Conservation (phyloP, 1,139 yeast genomes). For the Eremothecium cymbalariae region DNA sequence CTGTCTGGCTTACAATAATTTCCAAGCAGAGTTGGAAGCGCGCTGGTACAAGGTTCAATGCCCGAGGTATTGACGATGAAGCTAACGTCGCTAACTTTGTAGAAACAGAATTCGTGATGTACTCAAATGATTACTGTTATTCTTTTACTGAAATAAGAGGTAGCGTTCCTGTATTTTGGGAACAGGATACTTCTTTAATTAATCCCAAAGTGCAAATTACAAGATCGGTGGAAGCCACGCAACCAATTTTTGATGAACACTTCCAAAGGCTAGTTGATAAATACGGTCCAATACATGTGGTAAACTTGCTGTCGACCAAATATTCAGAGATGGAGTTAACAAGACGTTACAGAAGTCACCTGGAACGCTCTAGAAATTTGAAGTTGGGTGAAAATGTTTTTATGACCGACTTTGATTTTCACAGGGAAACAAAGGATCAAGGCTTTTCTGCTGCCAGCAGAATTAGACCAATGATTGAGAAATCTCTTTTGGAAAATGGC, state of each 20-base stretch:
- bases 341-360: constrained; percentile 54
- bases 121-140: constrained; percentile 49
- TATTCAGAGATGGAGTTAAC: constrained; percentile 70
- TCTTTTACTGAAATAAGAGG: constrained; percentile 88
- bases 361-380: constrained; percentile 28
- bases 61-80: constrained; percentile 92
- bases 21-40: constrained; percentile 93
- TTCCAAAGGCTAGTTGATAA: constrained; percentile 59
- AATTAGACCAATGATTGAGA: constrained; percentile 55
- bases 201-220: constrained; percentile 83
- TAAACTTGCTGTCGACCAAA: constrained; percentile 74
- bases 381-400: constrained; percentile 42
- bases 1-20: constrained; percentile 65
- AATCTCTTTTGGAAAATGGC: constrained; percentile 68
- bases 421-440: constrained; percentile 79
- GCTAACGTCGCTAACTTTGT: constrained; percentile 95
- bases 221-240: constrained; percentile 84
- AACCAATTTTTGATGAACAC: constrained; percentile 80
- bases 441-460: constrained; percentile 80
- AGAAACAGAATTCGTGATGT: constrained; percentile 79
- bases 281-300: constrained; percentile 81
- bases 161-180: constrained; percentile 96
- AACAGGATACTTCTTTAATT: constrained; percentile 79
- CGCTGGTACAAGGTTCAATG: constrained; percentile 92
- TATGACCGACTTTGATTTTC: constrained; percentile 86